Percentiles rank a stretch among this genome's conserved stretches.
Conservation (phyloP, 108 stramenopile species). For the Seminavis robusta region DNA sequence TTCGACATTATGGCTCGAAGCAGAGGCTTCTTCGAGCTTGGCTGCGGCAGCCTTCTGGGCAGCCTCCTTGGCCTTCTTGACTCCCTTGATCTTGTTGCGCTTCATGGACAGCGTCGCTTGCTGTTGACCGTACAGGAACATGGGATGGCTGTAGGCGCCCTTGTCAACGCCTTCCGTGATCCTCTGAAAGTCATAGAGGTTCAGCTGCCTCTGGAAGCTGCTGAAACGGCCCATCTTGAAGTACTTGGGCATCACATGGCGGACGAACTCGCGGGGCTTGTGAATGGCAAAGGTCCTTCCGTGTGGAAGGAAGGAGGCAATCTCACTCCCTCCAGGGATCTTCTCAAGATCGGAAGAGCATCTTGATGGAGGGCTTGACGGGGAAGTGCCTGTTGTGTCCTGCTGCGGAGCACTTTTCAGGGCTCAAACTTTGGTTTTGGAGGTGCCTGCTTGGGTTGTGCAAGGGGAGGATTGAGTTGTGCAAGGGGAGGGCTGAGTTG, state of each 20-base stretch:
- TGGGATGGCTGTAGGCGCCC: slow-evolving; percentile 62
- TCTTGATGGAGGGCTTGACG: slow-evolving; percentile 51
- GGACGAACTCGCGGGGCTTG: slow-evolving; percentile 47
- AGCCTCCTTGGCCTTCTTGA: background rate
- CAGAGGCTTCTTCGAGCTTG: too few relatives aligned
- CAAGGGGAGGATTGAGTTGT: background rate
- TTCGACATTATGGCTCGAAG: too few relatives aligned
- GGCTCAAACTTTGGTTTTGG: background rate
- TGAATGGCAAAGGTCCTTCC: slow-evolving; percentile 68
- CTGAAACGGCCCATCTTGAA: slow-evolving; percentile 73
- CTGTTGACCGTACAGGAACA: slow-evolving; percentile 55
- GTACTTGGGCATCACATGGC: slow-evolving; percentile 70
- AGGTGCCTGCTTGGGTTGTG: background rate
- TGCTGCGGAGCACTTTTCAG: too few relatives aligned
- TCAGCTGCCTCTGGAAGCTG: slow-evolving; percentile 87
- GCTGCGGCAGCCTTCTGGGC: too few relatives aligned
- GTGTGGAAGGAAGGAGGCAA: slow-evolving; percentile 52
- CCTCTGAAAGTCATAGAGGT: slow-evolving; percentile 73
- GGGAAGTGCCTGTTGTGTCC: slow-evolving; percentile 31
- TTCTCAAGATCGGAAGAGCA: slow-evolving; percentile 37
- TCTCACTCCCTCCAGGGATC: slow-evolving; percentile 23
- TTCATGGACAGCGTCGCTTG: slow-evolving; percentile 53
- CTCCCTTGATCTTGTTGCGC: slow-evolving; percentile 55
- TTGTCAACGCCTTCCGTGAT: slow-evolving; percentile 58
- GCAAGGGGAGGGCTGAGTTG: background rate